Evolutionary conservation across 2,329 filamentous ascomycete genomes (phyloP).

Genomic region (Lecanicillium sp.): DNA sequence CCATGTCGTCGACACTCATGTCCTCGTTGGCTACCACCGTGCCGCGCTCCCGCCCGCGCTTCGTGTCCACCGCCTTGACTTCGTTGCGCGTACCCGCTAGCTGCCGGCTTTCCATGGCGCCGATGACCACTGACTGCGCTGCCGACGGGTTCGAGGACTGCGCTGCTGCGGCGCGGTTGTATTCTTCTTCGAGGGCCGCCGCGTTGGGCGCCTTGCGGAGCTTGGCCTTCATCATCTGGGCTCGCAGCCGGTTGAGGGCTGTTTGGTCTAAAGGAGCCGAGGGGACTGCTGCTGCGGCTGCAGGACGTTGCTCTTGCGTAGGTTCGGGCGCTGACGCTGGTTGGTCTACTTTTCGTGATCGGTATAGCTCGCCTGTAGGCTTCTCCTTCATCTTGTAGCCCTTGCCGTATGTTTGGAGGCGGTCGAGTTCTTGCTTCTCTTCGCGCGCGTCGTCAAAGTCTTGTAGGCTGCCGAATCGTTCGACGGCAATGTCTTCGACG

Average conservation of each 20-base stretch:
- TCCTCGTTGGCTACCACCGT: constrained; percentile 86
- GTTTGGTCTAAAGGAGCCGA: constrained; percentile 60
- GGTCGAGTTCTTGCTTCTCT: constrained; percentile 83
- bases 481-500: constrained; percentile 74
- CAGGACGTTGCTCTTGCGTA: constrained; percentile 23
- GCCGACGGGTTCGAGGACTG: constrained; percentile 51
- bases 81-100: constrained; percentile 68
- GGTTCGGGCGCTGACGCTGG: constrained; percentile 18
- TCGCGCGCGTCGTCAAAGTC: constrained; percentile 91
- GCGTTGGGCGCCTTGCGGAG: constrained; percentile 70
- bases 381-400: constrained; percentile 81
- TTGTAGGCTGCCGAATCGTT: constrained; percentile 72
- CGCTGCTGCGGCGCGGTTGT: constrained; percentile 64
- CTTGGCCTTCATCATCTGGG: constrained; percentile 94
- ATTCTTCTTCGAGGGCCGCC: constrained; percentile 71
- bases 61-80: constrained; percentile 70
- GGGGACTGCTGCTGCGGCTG: constrained; percentile 7
- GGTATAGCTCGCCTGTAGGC: constrained; percentile 78
- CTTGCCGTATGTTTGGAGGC: constrained; percentile 72
- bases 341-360: constrained; percentile 61
- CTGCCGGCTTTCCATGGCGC: constrained; percentile 83
- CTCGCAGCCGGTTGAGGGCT: constrained; percentile 79
- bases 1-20: constrained; percentile 96
- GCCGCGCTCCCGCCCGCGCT: constrained; percentile 76
- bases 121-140: constrained; percentile 62